Conservation (phyloP, 441 rosid species). For the Sinapis alba region DNA sequence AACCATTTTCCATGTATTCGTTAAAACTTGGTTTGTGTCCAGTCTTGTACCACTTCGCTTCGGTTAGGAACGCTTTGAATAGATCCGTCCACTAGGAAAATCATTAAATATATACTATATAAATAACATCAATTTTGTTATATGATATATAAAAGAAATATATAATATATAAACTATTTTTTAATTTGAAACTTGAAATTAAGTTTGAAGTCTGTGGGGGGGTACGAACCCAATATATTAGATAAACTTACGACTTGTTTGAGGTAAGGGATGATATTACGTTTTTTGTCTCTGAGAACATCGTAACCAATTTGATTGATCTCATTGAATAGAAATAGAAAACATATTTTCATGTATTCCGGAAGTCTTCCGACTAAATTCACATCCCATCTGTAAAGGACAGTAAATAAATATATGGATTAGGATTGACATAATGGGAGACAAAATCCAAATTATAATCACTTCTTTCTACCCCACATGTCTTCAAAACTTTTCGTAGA, state of each 20-base stretch:
- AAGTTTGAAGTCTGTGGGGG: too few species aligned
- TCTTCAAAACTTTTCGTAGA: not conserved
- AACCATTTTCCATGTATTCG: conserved; percentile 45
- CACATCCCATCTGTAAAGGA: conserved; percentile 32
- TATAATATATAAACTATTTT: too few species aligned
- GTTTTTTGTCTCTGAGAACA: conserved; percentile 26
- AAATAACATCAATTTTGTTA: not conserved
- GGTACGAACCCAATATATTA: too few species aligned
- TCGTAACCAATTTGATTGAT: conserved; percentile 27
- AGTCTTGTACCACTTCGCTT: conserved; percentile 42
- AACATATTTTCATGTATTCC: conserved; percentile 34
- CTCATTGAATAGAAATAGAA: conserved; percentile 25
- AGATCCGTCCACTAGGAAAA: conserved; percentile 38
- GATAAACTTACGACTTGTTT: conserved; percentile 24
- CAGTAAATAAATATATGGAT: not conserved
- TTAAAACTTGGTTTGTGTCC: conserved; percentile 35
- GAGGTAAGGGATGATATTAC: conserved; percentile 27
- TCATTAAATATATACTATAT: not conserved
- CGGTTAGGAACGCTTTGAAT: conserved; percentile 37
- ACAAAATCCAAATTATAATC: not conserved
- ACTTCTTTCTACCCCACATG: not conserved
- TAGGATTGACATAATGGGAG: not conserved
- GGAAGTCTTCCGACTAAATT: conserved; percentile 35
- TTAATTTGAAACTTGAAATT: too few species aligned
- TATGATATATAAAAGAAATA: not conserved